Evolutionary conservation across 1,139 yeast genomes (phyloP).

Genomic region (Suhomyces ambrosiae): DNA sequence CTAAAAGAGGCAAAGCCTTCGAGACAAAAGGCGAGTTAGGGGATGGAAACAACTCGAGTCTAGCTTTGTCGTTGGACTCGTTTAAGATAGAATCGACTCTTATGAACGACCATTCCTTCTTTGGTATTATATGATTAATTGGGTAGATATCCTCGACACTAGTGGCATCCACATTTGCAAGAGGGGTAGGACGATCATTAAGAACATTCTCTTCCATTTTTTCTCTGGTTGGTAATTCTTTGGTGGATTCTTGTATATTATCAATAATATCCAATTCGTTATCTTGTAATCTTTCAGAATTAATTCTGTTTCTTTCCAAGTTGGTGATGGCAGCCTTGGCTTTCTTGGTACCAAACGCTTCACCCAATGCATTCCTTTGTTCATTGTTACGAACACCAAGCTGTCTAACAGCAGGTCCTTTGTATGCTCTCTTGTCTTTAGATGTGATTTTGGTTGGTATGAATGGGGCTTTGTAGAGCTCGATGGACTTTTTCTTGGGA

Average conservation of each 20-base stretch:
- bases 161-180: slow-evolving; percentile 73
- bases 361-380: slow-evolving; percentile 85
- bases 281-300: slow-evolving; percentile 74
- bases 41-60: slow-evolving; percentile 64
- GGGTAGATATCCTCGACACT: slow-evolving; percentile 83
- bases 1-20: slow-evolving; percentile 48
- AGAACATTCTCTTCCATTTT: slow-evolving; percentile 56
- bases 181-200: slow-evolving; percentile 81
- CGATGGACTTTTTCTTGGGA: slow-evolving; percentile 57
- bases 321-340: slow-evolving; percentile 90
- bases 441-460: slow-evolving; percentile 58
- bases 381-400: slow-evolving; percentile 53
- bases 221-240: slow-evolving; percentile 68
- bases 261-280: slow-evolving; percentile 82
- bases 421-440: slow-evolving; percentile 50
- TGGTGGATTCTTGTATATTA: slow-evolving; percentile 70
- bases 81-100: slow-evolving; percentile 58
- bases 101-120: slow-evolving; percentile 62
- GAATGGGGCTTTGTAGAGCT: slow-evolving; percentile 63
- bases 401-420: slow-evolving; percentile 65
- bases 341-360: slow-evolving; percentile 94
- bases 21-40: slow-evolving; percentile 56
- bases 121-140: slow-evolving; percentile 66
- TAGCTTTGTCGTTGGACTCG: slow-evolving; percentile 50
- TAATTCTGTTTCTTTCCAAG: slow-evolving; percentile 80